These are phyloP conservation scores for Cucumis cinereus DNA, from an alignment of 306 rosid genomes.

Conservation along the genomic window DNA sequence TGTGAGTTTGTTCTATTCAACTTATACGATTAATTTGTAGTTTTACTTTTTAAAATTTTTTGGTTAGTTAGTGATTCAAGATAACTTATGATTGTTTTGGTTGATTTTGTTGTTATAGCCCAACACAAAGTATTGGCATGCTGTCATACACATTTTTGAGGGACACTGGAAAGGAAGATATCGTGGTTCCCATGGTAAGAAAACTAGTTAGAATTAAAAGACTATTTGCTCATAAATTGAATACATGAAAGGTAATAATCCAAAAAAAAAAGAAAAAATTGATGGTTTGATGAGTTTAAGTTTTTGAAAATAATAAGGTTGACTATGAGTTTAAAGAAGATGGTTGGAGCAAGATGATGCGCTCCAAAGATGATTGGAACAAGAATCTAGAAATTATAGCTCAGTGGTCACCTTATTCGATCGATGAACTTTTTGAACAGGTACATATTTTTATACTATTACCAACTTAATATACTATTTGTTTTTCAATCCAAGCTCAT, in stretches of 20 bases:
- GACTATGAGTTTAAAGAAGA: constrained; percentile 52
- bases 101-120: constrained; percentile 21
- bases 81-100: too few species aligned
- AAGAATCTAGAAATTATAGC: constrained; percentile 54
- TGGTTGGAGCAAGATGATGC: constrained; percentile 42
- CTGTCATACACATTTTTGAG: constrained; percentile 85
- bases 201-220: background rate
- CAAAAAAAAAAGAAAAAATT: background rate
- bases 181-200: constrained; percentile 90
- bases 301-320: constrained; percentile 22
- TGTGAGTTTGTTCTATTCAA: background rate
- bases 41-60: too few species aligned
- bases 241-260: background rate
- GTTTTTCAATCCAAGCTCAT: too few species aligned
- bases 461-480: background rate
- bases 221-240: background rate
- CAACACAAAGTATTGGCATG: constrained; percentile 83
- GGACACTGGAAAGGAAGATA: constrained; percentile 87
- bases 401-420: constrained; percentile 74
- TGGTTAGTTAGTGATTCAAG: too few species aligned
- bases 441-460: constrained; percentile 6
- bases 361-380: constrained; percentile 56
- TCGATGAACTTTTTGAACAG: constrained; percentile 52
- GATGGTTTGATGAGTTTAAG: background rate
- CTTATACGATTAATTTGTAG: too few species aligned